These are phyloP conservation scores for Blastobotrys malaysiensis DNA, from an alignment of 1,139 yeast genomes.

Conservation along the genomic window DNA sequence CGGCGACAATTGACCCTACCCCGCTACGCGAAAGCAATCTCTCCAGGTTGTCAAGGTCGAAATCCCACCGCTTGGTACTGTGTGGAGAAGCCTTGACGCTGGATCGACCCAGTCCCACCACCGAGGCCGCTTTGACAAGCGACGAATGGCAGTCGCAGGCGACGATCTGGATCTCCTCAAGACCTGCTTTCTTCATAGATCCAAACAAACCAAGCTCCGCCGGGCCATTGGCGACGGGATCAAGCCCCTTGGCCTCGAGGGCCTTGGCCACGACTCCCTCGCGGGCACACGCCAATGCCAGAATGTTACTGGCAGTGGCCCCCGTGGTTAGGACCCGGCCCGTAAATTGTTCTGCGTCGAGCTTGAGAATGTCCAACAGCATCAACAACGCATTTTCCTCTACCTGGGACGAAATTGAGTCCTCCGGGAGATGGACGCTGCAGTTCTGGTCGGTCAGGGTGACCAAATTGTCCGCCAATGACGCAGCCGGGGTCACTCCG, in stretches of 20 bases:
- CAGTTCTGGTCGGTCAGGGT: slow-evolving; percentile 24
- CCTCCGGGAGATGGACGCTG: slow-evolving; percentile 19
- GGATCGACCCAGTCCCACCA: slow-evolving; percentile 25
- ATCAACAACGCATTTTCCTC: slow-evolving; percentile 22
- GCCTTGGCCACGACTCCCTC: slow-evolving; percentile 17
- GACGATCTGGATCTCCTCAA: slow-evolving; percentile 21
- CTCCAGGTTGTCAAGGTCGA: slow-evolving; percentile 20
- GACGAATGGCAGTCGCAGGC: slow-evolving; percentile 25
- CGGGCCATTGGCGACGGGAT: background rate
- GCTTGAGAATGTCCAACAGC: slow-evolving; percentile 21
- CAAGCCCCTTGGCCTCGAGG: background rate
- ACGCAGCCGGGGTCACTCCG: slow-evolving; percentile 29
- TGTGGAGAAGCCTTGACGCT: slow-evolving; percentile 16
- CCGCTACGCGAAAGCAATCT: slow-evolving; percentile 9
- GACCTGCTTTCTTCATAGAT: slow-evolving; percentile 17
- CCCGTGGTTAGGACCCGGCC: slow-evolving; percentile 27
- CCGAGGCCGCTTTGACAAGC: slow-evolving; percentile 24
- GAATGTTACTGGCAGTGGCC: slow-evolving; percentile 27
- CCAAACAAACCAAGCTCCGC: slow-evolving; percentile 16
- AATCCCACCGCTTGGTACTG: slow-evolving; percentile 20
- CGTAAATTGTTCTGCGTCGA: slow-evolving; percentile 17
- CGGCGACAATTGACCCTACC: slow-evolving; percentile 21
- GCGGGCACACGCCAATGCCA: slow-evolving; percentile 24
- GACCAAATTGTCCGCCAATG: slow-evolving; percentile 24
- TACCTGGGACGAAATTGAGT: slow-evolving; percentile 21